Evolutionary conservation across 2,329 filamentous ascomycete species (phyloP).

Genomic region (Nemania bipapillata): DNA sequence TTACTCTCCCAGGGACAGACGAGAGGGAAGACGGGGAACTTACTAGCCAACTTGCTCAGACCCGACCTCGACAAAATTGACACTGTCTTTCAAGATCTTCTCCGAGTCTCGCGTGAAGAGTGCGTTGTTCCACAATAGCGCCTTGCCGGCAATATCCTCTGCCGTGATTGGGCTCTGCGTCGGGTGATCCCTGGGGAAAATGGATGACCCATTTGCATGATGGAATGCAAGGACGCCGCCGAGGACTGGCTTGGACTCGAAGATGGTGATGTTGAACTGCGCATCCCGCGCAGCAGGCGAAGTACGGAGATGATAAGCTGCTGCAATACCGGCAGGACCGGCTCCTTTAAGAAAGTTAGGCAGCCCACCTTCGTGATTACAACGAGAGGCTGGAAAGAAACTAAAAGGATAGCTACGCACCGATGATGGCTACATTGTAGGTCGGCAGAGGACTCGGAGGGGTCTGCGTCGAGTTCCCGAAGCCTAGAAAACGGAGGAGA

Average conservation of each 20-base stretch:
- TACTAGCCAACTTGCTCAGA: slow-evolving; percentile 44
- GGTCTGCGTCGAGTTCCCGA: neutral
- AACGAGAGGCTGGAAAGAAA: neutral
- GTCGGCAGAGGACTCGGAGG: slow-evolving; percentile 17
- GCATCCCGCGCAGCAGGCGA: slow-evolving; percentile 21
- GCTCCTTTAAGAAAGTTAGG: slow-evolving; percentile 37
- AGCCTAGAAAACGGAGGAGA: neutral
- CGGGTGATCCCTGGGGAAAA: slow-evolving; percentile 42
- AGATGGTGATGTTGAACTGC: slow-evolving; percentile 42
- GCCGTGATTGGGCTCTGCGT: slow-evolving; percentile 41
- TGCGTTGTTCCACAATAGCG: slow-evolving; percentile 41
- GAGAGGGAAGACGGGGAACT: slow-evolving; percentile 11
- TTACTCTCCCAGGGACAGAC: neutral
- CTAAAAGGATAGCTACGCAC: slow-evolving; percentile 28
- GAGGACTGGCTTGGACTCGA: slow-evolving; percentile 40
- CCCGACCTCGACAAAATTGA: slow-evolving; percentile 39
- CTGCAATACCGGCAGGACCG: slow-evolving; percentile 46
- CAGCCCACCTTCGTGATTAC: neutral
- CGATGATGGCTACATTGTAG: slow-evolving; percentile 44
- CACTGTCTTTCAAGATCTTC: slow-evolving; percentile 33
- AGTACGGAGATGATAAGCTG: slow-evolving; percentile 40
- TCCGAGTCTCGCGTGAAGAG: slow-evolving; percentile 44
- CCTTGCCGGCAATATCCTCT: slow-evolving; percentile 44
- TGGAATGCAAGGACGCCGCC: slow-evolving; percentile 43
- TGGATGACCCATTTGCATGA: slow-evolving; percentile 28